phyloP scores from a whole-genome alignment of 345 rosid species.

The Populus davidiana region DNA sequence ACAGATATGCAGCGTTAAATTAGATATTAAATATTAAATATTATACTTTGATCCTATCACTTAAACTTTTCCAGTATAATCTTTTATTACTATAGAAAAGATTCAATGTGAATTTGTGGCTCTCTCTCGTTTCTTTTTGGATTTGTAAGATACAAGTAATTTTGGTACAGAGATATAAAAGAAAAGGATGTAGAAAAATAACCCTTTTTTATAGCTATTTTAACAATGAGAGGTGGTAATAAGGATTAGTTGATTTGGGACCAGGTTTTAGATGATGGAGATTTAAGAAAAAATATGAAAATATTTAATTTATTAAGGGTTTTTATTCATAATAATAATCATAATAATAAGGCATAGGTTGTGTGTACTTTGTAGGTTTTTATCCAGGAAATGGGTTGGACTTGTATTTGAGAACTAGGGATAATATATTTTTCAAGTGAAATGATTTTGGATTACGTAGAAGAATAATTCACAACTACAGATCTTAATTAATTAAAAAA shows the following conservation, averaged over 20 bases:
- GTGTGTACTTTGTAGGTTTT: no score
- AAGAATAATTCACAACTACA: no score
- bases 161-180: background rate
- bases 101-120: background rate
- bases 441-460: no score
- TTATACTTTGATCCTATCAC: background rate
- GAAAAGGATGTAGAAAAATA: background rate
- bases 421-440: no score
- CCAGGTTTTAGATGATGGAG: background rate
- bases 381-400: no score
- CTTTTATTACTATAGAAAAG: background rate
- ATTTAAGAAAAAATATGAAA: background rate
- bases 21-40: background rate
- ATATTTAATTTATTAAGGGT: background rate
- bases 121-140: background rate
- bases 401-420: no score
- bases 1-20: background rate
- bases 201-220: background rate
- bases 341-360: no score
- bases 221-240: background rate
- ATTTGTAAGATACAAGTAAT: background rate
- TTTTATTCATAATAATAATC: background rate
- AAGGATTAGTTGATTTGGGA: background rate
- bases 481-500: no score
- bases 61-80: background rate